phyloP scores from a whole-genome alignment of 495 filamentous ascomycete genomes.

The Penicillium canescens region DNA sequence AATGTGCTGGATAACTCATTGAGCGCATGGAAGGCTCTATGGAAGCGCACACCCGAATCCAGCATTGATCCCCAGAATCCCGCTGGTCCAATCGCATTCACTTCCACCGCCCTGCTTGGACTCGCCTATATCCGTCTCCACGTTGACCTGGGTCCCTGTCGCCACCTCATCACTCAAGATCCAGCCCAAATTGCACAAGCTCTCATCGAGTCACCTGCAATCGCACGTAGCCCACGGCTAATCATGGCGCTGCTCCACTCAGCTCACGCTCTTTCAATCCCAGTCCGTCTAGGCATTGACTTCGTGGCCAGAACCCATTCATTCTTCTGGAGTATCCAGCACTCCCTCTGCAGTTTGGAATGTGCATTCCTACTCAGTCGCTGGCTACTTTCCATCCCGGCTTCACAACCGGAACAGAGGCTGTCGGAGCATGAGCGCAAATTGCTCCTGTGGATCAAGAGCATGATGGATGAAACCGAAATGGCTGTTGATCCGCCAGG shows the following conservation, averaged over 20 bases:
- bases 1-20: conserved; percentile 44
- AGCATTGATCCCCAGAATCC: conserved; percentile 54
- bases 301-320: conserved; percentile 54
- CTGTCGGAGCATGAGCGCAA: conserved; percentile 60
- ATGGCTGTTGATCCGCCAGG: conserved; percentile 58
- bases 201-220: conserved; percentile 37
- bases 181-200: conserved; percentile 44
- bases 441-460: conserved; percentile 65
- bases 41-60: conserved; percentile 54
- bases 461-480: conserved; percentile 76
- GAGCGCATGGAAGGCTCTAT: conserved; percentile 52
- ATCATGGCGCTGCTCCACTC: conserved; percentile 54
- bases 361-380: conserved; percentile 54
- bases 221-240: conserved; percentile 47
- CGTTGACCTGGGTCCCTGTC: conserved; percentile 47
- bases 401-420: conserved; percentile 44
- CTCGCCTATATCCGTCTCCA: conserved; percentile 55
- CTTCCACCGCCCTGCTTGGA: conserved; percentile 53
- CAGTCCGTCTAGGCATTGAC: conserved; percentile 52
- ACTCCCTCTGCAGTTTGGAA: conserved; percentile 55
- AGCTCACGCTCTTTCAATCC: conserved; percentile 54
- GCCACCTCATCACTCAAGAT: conserved; percentile 49
- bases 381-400: conserved; percentile 53
- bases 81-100: conserved; percentile 55
- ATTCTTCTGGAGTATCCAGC: conserved; percentile 58